A percentile compares a stretch with the other conserved stretches of the same genome.
Evolutionary conservation across 2,329 filamentous ascomycete genomes (phyloP).

Genomic region (Xylariaceae sp.): DNA sequence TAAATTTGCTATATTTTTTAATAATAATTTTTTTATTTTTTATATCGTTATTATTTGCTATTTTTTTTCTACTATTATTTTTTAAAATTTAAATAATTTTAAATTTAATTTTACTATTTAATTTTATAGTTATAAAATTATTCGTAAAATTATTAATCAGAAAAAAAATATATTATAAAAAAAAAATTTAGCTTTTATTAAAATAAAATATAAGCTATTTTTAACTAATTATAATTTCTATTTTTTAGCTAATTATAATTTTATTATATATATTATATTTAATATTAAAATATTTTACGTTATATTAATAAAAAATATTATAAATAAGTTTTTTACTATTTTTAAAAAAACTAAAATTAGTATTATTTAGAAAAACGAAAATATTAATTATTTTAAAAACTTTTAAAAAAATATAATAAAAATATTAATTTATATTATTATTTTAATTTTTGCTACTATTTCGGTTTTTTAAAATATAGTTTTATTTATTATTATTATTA

Average conservation of each 20-base stretch:
- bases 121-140: too few species aligned
- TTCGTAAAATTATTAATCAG: too few species aligned
- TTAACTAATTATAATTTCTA: too few species aligned
- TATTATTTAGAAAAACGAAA: not conserved
- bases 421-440: not conserved
- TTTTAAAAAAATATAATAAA: constrained; percentile 1
- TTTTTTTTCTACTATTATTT: not conserved
- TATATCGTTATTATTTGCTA: not conserved
- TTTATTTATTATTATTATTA: not conserved
- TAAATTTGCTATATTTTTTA: not conserved
- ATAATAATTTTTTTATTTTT: not conserved
- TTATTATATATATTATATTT: not conserved
- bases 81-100: not conserved
- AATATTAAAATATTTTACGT: not conserved
- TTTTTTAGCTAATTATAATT: too few species aligned
- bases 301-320: constrained; percentile 1
- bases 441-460: not conserved
- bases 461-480: not conserved
- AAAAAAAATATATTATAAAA: not conserved
- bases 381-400: too few species aligned
- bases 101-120: not conserved
- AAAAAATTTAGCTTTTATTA: not conserved
- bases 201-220: too few species aligned
- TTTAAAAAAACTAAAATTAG: not conserved
- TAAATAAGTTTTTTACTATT: too few species aligned